Evolutionary conservation across 169 alveolate genomes (phyloP), one percentile per base, ranked within the genome.

Genomic region (Fabrea salina): DNA sequence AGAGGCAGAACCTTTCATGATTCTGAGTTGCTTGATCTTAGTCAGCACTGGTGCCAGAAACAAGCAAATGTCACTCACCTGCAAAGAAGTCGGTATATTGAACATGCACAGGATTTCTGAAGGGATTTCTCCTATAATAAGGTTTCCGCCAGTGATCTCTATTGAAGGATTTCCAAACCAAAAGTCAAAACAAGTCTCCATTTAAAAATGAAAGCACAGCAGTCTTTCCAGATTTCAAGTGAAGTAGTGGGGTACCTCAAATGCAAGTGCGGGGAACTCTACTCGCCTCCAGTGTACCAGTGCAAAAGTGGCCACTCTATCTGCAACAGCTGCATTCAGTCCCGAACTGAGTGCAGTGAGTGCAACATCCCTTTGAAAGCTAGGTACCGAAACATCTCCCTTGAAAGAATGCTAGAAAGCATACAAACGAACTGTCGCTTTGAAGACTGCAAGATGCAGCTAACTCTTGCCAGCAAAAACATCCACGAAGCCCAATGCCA

Each of bases 91-190:
- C 32, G 68, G 81, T 8, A 74, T 74, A 25, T 74, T 71, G 35
- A 37, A 6, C 50, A 74, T 51, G 27, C 43, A 35, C 3, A 74
- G 33, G 25, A 7, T 44, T 11, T 25, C 49, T 3, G 51, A 47
- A 25, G 22, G 43, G 13, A n/a, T 22, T 19, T 33, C 51, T 32
- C 30, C 27, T 50, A 74, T 11, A 32, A n/a, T 6, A 53, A 74
- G 13, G n/a, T 49, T 22, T 53, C 81, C 81, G 32, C 25, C 35
- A 27, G 13, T 35, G 2, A 54, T 13, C 16, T 74, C 81, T 13
- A 53, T 56, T 74, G 51, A 37, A 33, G 72, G 81, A 35, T 74
- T 74, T 27, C 81, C 81, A 22, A 19, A 22, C 49, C 81, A 74
- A 35, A 53, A 74, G 32, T 74, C 75, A n/a, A n/a, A n/a, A n/a